Conservation (phyloP, 257 asterid species). For the Solanum pennellii region DNA sequence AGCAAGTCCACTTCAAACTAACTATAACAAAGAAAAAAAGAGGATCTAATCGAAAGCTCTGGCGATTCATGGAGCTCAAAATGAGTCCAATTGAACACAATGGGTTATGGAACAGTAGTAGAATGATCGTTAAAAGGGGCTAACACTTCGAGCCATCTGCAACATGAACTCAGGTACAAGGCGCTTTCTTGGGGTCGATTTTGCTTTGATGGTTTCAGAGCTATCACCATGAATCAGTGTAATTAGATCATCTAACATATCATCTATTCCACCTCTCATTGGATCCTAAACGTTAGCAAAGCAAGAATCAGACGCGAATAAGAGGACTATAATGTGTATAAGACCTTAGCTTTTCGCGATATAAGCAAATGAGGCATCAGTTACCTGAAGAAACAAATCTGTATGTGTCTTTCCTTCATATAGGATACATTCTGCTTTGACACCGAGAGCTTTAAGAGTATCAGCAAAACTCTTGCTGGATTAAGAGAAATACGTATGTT, state of each 20-base stretch:
- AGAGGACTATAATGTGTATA: neutral
- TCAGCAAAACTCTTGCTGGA: conserved; percentile 72
- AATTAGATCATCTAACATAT: conserved; percentile 64
- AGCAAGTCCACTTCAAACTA: neutral
- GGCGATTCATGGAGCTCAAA: neutral
- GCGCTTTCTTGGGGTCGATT: conserved; percentile 61
- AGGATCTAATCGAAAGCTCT: neutral
- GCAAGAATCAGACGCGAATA: neutral
- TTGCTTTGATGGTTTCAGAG: conserved; percentile 46
- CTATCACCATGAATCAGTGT: conserved; percentile 60
- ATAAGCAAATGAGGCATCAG: neutral
- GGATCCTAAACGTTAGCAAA: conserved; percentile 56
- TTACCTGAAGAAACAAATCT: conserved; percentile 88
- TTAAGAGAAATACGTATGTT: neutral
- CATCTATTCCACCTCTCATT: conserved; percentile 90
- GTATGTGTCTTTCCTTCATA: conserved; percentile 97
- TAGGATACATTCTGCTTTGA: conserved; percentile 57
- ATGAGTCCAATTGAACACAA: neutral
- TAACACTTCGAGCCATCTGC: conserved; percentile 46
- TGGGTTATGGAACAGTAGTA: neutral
- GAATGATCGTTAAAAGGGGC: conserved; percentile 46
- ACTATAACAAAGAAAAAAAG: neutral
- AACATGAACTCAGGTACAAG: conserved; percentile 92
- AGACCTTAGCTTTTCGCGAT: neutral
- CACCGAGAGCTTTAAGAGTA: conserved; percentile 62